Base-by-base conservation (phyloP, 139 green algal genomes). In the Picochlorum costavermella region DNA sequence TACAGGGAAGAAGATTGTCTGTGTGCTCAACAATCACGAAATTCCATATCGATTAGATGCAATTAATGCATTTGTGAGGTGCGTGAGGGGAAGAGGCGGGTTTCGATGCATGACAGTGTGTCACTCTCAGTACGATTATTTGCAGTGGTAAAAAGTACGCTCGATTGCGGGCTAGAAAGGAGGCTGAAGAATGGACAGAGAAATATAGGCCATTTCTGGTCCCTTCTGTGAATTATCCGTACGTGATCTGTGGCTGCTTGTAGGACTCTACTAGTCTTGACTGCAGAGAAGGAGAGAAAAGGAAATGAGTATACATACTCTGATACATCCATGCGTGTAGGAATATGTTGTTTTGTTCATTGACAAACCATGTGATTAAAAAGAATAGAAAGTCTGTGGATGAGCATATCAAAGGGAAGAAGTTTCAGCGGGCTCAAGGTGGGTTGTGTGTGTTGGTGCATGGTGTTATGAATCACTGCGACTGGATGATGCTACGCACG, bases 151-250 rank as follows among this genome's bases (percentile, higher is more conserved):
- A 76, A 50, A 80, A 79, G 72, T 81, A 66, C 40, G 25, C 20
- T 23, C 64, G 63, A 61, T 64, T 76, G 29, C 70, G 63, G 33
- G 10, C 28, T 28, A 50, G 50, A 43, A 60, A 60, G 12, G 56
- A 60, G 3, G 65, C 56, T 14, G 56, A 81, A 43, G 40, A 23
- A 36, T 23, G 23, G 5, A 28, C 90, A n/a, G 13, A 40, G 9
- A 84, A 83, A 53, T 92, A 89, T 61, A 83, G 90, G 64, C 85
- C 85, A 14, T 90, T 90, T 69, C 75, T 92, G 9, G 50, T 83
- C 2, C 65, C 72, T 14, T 85, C 74, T 46, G 81, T 73, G 3
- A 92, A 91, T 60, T 86, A 91, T 67, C 80, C 79, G 72, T 89
- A 53, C 79, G 82, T 76, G 3, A 10, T 17, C 25, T 59, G 25